Evolutionary conservation across 345 rosid genomes (phyloP).

Genomic region (Gossypium rotundifolium): DNA sequence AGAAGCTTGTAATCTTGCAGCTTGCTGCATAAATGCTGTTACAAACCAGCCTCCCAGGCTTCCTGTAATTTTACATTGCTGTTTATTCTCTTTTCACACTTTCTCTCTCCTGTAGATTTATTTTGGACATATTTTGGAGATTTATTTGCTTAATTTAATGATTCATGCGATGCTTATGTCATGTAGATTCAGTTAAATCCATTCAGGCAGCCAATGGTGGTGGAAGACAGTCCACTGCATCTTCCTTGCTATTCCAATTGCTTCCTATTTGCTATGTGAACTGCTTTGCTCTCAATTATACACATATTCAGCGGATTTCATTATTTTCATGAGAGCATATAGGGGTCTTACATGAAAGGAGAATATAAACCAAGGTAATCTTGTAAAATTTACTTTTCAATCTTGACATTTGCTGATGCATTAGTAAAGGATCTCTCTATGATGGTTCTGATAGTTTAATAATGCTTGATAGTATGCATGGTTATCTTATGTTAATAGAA

Average conservation of each 20-base stretch:
- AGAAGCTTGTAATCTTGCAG: slow-evolving; percentile 92
- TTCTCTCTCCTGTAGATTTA: background rate
- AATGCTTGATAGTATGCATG: background rate
- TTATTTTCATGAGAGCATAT: background rate
- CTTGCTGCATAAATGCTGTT: slow-evolving; percentile 45
- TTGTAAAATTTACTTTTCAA: background rate
- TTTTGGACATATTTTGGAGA: background rate
- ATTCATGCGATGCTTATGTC: slow-evolving; percentile 10
- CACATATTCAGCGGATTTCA: background rate
- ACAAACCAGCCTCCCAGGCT: slow-evolving; percentile 45
- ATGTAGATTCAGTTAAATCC: slow-evolving; percentile 80
- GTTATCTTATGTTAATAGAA: background rate
- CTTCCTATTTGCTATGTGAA: slow-evolving; percentile 65
- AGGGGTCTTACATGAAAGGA: background rate
- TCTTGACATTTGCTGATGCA: background rate
- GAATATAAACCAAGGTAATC: background rate
- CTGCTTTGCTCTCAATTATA: background rate
- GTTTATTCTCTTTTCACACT: background rate
- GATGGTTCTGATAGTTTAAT: background rate
- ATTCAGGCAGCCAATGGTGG: slow-evolving; percentile 89
- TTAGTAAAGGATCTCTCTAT: background rate
- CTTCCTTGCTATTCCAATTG: slow-evolving; percentile 93
- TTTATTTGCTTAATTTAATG: slow-evolving; percentile 7
- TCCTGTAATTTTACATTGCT: slow-evolving; percentile 36
- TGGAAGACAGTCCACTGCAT: slow-evolving; percentile 57